Base-by-base conservation (phyloP, 495 filamentous ascomycete species). In the Amorphotheca resinae region DNA sequence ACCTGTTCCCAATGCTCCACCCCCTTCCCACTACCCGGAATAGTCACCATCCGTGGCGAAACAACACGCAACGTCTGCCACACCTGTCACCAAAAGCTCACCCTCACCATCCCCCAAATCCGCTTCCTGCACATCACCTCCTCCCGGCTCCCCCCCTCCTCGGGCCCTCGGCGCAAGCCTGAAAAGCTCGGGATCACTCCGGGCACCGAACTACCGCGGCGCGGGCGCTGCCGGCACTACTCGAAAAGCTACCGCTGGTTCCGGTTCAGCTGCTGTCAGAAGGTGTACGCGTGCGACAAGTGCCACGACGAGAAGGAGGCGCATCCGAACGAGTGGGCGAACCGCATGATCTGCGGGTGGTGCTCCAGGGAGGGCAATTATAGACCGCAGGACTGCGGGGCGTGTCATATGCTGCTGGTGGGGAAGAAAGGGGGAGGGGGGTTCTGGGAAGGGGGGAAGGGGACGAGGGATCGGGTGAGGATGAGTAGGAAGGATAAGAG, bases 401-500 rank as follows among this genome's bases (percentile, higher is more conserved):
- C 87, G 38, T 95, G 87, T 57, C 80, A 76, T 48, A 63, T 78
- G n/a, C 68, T 64, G 16, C 69, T 94, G 1, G 67, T 86, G n/a
- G 77, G 83, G 4, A 77, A 74, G 49, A 66, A 64, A 18, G 42
- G 49, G n/a, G 44, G 36, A 15, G 45, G 40, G 9, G 87, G 86
- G 6, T 95, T 84, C 57, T 94, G 87, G 87, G 87, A 95, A 63
- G 87, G 87, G 12, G 87, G 87, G 1, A 87, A 84, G 58, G 86
- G 86, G 8, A 89, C 80, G n/a, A 62, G 83, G 39, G 79, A 84
- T 58, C 74, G 68, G 57, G 59, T 56, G 15, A 56, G 70, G 45
- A 86, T 87, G 83, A 80, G 79, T 46, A 67, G 77, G 43, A 84
- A 82, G 57, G 79, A 86, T 61, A 76, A 76, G 50, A 67, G 82